Base-by-base conservation (phyloP, 805 yeast species). In the Maudiozyma pseudohumilis region DNA sequence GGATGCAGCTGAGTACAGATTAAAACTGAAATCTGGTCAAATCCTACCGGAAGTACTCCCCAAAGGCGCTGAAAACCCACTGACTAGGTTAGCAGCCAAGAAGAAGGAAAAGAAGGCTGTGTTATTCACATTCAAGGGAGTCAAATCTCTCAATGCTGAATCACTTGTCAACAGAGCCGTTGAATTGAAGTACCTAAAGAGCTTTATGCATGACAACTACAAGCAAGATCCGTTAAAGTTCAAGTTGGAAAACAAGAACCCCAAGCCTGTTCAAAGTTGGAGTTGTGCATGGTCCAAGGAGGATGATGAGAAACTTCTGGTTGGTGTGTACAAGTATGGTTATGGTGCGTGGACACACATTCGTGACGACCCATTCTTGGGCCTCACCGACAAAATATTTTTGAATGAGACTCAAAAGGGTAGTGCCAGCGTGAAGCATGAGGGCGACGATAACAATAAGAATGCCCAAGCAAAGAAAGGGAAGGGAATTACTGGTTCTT, bases 301-400 rank as follows among this genome's bases (percentile, higher is more conserved):
- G 23, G 95, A 92, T 55, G 99, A 92, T 58, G 82, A 87, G 36
- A 82, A 77, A 76, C 68, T 92, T 38, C 59, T 92, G 43, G 74
- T 83, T 25, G 99, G 99, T 45, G 82, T 89, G 17, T 72, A 74
- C 53, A 87, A 85, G 61, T 88, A 88, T 60, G 99, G 99, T 0
- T 88, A 86, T 59, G 97, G 97, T 13, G 79, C 95, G 1, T 92
- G 98, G 98, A 57, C 72, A 3, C 88, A 83, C 53, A 88, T 92
- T 32, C 70, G 98, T 54, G 99, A 92, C 62, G 98, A 92, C 61
- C 97, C 98, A 2, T 71, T 85, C 36, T 68, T 92, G 41, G 88
- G 87, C 9, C 66, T 92, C 43, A 82, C 85, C 43, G 85, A 86
- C 48, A 92, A 86, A 65, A 64, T 92, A 47, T 92, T 76, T 52